Base-by-base conservation (phyloP, 345 rosid species). In the Eucalyptus tenuipes region DNA sequence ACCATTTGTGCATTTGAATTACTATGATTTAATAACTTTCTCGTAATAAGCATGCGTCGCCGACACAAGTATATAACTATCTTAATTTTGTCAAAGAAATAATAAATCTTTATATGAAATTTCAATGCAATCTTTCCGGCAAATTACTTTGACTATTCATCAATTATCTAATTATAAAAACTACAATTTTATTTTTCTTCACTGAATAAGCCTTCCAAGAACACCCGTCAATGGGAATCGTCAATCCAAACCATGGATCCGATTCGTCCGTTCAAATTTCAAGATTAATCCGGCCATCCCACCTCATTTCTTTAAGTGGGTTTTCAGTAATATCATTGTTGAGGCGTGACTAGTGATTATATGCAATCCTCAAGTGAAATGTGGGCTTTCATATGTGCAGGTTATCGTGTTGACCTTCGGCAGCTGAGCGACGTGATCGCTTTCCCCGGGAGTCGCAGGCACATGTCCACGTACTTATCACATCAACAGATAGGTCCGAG, bases 31-130 rank as follows among this genome's bases (percentile, higher is more conserved):
- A 24, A 52, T 20, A 20, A 20, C 10, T 52, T 52, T 52, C 57
- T 52, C 1, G 1, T 52, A 52, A 52, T 52, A 52, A 52, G 0
- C 4, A 7, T 0, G 10, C 0, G 1, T 52, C 1, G 24, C 2
- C 2, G 1, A 18, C 24, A 18, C 4, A 0, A 45, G 48, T 3
- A 3, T 18, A 52, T 52, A 1, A 20, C 25, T 0, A 1, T 52
- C 4, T 52, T 1, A 18, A 20, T 52, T 52, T 3, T 18, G 25
- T 18, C 25, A 52, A 52, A 52, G 57, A 20, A 52, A 52, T 20
- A 52, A 7, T 20, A 52, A 52, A 2, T 52, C 5, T 18, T 18
- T 2, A 52, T 52, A 52, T 0, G 10, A 3, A 52, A 52, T 52
- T 52, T 52, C 57, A 52, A 52, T 20, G 57, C 4, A 52, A 52